Percentiles rank a stretch among this genome's conserved stretches.
Evolutionary conservation across 139 green algal species (phyloP).

Genomic region (Tetradesmus obliquus): DNA sequence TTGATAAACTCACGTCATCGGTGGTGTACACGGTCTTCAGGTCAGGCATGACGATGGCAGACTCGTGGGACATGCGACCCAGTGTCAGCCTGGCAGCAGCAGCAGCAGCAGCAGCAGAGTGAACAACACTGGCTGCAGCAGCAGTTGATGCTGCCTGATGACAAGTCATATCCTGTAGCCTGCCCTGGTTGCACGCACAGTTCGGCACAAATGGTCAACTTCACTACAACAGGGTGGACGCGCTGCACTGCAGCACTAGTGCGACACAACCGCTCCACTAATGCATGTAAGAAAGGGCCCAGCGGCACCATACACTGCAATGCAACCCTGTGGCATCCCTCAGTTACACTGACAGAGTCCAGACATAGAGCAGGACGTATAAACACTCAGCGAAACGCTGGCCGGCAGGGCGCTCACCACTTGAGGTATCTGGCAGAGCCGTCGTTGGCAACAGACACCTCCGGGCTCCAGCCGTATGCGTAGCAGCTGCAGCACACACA

Average conservation of each 20-base stretch:
- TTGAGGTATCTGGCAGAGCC: not conserved
- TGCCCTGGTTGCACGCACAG: too few species aligned
- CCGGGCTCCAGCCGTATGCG: not conserved
- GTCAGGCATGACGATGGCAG: constrained; percentile 13
- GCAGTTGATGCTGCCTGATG: not conserved
- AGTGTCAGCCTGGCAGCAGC: not conserved
- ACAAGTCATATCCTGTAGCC: too few species aligned
- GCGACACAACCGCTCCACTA: too few species aligned
- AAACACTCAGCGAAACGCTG: too few species aligned
- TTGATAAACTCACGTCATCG: not conserved
- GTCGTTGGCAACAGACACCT: not conserved
- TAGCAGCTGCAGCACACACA: not conserved
- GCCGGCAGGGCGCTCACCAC: not conserved
- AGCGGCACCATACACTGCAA: too few species aligned
- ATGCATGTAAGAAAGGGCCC: too few species aligned
- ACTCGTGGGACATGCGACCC: not conserved
- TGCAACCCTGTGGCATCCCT: too few species aligned
- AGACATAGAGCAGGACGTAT: too few species aligned
- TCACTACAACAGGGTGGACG: too few species aligned
- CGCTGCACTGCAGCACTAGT: too few species aligned
- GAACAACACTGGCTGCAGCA: not conserved
- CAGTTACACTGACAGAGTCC: too few species aligned
- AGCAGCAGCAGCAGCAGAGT: not conserved
- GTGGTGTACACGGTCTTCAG: constrained; percentile 1
- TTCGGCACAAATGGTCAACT: too few species aligned